phyloP scores from a whole-genome alignment of 352 stramenopile genomes.

The Aphanomyces invadans region DNA sequence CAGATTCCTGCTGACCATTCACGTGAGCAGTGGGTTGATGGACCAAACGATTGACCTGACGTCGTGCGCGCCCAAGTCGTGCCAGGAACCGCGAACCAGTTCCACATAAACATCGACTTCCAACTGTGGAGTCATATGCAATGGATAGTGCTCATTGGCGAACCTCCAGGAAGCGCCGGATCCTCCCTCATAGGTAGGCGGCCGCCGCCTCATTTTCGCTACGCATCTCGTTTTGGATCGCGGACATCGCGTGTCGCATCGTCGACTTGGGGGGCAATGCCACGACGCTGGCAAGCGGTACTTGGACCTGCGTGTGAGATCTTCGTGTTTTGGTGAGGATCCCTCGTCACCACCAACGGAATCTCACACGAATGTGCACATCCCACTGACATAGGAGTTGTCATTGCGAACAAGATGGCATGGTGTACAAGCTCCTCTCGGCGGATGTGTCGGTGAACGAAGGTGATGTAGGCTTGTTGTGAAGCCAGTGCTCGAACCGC shows the following conservation, averaged over 20 bases:
- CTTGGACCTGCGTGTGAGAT: background rate
- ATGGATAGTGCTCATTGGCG: background rate
- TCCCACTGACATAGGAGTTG: background rate
- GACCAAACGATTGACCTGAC: background rate
- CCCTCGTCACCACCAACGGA: too few relatives aligned
- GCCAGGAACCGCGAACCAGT: constrained; percentile 1
- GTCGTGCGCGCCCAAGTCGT: background rate
- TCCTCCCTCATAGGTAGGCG: too few relatives aligned
- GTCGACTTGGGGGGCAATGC: constrained; percentile 1
- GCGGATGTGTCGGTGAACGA: background rate
- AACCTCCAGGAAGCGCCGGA: too few relatives aligned
- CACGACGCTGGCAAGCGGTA: background rate
- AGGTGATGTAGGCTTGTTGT: background rate
- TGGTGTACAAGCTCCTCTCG: background rate
- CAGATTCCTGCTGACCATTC: background rate
- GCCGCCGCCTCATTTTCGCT: too few relatives aligned
- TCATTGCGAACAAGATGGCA: background rate
- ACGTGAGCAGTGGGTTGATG: background rate
- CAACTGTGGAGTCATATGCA: background rate
- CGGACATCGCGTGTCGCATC: background rate
- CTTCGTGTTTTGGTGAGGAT: constrained; percentile 3
- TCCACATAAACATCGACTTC: background rate
- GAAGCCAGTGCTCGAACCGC: background rate
- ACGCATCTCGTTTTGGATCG: too few relatives aligned
- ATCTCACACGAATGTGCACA: background rate